Evolutionary conservation across 495 filamentous ascomycete genomes (phyloP).

Genomic region (Talaromyces thailandensis): DNA sequence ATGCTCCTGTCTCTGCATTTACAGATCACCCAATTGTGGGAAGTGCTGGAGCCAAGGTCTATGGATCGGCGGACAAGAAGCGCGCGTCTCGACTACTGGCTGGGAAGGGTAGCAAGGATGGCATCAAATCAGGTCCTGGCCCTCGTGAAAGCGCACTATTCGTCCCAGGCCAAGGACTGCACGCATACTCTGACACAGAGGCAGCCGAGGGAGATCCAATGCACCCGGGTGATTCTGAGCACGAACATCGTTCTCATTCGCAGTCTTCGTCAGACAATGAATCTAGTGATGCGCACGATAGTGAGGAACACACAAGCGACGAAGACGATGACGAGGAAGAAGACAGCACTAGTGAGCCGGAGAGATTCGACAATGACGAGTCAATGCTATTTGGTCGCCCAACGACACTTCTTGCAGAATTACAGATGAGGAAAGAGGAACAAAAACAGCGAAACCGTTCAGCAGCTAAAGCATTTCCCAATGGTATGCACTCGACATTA

Average conservation of each 20-base stretch:
- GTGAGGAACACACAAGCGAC: constrained; percentile 7
- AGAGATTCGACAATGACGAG: constrained; percentile 32
- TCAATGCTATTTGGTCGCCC: constrained; percentile 57
- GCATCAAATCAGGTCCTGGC: constrained; percentile 16
- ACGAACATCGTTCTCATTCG: constrained; percentile 8
- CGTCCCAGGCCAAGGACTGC: not conserved
- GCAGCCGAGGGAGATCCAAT: not conserved
- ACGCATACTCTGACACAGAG: constrained; percentile 1
- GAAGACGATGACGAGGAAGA: constrained; percentile 23
- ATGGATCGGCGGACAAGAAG: constrained; percentile 35
- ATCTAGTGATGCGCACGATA: constrained; percentile 10
- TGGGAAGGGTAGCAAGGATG: constrained; percentile 14
- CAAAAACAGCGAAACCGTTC: constrained; percentile 68
- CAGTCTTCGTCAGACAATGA: constrained; percentile 9
- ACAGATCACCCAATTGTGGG: constrained; percentile 87
- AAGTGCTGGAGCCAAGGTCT: constrained; percentile 56
- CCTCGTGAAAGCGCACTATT: constrained; percentile 6
- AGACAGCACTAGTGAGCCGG: constrained; percentile 19
- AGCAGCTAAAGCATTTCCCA: constrained; percentile 53
- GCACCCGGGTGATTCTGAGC: not conserved
- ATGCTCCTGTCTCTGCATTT: constrained; percentile 87
- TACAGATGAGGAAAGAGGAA: constrained; percentile 81
- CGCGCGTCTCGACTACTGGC: constrained; percentile 14
- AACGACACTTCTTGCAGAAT: constrained; percentile 84
- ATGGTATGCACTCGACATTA: constrained; percentile 80